These are phyloP conservation scores for Bisporella sp. DNA, from an alignment of 2,329 filamentous ascomycete species.

Conservation along the genomic window DNA sequence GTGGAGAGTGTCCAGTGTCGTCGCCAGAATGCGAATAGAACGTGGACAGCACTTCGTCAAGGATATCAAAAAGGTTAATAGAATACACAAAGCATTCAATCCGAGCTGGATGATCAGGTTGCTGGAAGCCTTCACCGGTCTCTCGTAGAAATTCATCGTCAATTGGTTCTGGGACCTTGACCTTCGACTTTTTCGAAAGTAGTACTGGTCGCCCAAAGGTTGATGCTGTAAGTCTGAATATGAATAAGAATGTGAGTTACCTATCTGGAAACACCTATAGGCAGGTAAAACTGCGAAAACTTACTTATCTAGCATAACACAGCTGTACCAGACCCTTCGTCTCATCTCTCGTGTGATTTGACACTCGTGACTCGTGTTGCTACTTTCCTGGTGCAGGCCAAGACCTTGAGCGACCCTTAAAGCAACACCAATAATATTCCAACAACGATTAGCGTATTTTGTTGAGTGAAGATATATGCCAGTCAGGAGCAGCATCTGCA, in stretches of 20 bases:
- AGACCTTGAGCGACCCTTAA: not conserved
- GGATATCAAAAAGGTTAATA: too few species aligned
- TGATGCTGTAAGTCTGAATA: not conserved
- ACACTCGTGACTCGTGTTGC: not conserved
- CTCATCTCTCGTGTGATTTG: not conserved
- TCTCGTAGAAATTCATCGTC: too few species aligned
- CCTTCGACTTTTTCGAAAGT: too few species aligned
- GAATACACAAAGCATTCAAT: too few species aligned
- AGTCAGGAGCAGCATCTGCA: not conserved
- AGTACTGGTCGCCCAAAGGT: too few species aligned
- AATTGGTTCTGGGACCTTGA: too few species aligned
- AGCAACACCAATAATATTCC: not conserved
- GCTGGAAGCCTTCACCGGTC: too few species aligned
- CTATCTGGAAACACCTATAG: not conserved
- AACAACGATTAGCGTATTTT: not conserved
- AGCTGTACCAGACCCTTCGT: not conserved
- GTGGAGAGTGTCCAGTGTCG: too few species aligned
- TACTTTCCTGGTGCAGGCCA: not conserved
- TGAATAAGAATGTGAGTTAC: not conserved
- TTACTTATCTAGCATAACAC: not conserved
- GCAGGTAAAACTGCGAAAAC: not conserved
- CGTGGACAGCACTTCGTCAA: too few species aligned
- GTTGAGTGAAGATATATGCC: not conserved
- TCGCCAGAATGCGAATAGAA: too few species aligned
- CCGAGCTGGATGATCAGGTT: too few species aligned